Base-by-base conservation (phyloP, 2,329 filamentous ascomycete genomes). In the Venturia pyrina region DNA sequence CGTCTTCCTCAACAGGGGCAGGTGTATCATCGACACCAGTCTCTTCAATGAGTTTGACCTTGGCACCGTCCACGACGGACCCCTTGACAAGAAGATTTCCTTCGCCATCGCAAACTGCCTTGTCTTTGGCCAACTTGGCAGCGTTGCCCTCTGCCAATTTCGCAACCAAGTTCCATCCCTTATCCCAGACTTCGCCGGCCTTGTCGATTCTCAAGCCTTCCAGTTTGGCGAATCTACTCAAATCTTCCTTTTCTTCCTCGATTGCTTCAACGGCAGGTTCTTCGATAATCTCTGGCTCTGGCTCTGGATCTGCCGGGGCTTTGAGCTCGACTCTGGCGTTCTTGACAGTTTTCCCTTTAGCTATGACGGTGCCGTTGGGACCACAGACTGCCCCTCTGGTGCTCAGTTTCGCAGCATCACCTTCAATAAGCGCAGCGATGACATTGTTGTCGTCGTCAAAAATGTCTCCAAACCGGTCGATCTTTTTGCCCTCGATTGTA, bases 161-260 rank as follows among this genome's bases (percentile, higher is more conserved):
- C 15, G 24, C 64, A 62, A 62, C 17, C 37, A 83, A 79, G 67
- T 84, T 85, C 67, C 83, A 85, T 72, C 90, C 91, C 74, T 86
- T 87, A 79, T 95, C 91, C 65, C 89, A 81, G 43, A 95, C 86
- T 66, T 95, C 90, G 46, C 91, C 91, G 68, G 95, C 7, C 19
- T 34, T 61, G 19, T 61, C 64, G 37, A 61, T 62, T 40, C 24
- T 46, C 60, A 57, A 41, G 6, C 59, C 64, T n/a, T 13, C 28
- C 6, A 59, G 53, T 59, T 59, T 59, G 1, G 28, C 53, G 8
- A 37, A 59, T 28, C n/a, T 59, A 17, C 32, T 59, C 53, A 34
- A 34, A 19, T 59, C 53, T 37, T n/a, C 53, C 53, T 59, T 59
- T 28, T 28, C 48, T 28, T 53, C 21, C 40, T 65, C 40, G 28